Evolutionary conservation across 179 eudicot genomes (phyloP), one percentile per base, ranked within the genome.

Genomic region (Corrigiola litoralis): DNA sequence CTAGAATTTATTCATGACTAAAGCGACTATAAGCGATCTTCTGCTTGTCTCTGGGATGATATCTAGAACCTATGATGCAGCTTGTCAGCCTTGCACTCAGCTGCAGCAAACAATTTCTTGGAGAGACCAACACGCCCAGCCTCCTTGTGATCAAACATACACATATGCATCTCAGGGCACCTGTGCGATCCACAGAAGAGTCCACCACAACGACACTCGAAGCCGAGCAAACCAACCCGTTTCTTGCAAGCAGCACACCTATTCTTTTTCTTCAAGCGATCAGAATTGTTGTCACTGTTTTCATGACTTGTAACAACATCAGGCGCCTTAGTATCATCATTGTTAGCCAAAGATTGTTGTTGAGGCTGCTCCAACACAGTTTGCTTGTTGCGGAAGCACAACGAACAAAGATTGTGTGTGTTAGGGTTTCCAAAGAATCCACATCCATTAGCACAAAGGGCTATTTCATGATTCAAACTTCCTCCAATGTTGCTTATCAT

Each of bases 391-490:
- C 79, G 33, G 61, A 53, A 72, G 38, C 92, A 86, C 66, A 74
- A 73, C n/a, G 88, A 84, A 74, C 88, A 86, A 7, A 82, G 63
- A 14, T 80, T 75, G 61, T 37, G 67, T 6, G 80, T 82, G 58
- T 82, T 58, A 27, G 92, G 44, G 5, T 76, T 42, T 38, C 88
- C 88, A 58, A 71, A 84, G 64, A 81, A 86, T 2, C 87, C 92
- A 41, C 87, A 81, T 27, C 79, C 78, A 71, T 82, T 86, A 33
- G 71, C 76, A 72, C 92, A 86, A 2, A n/a, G n/a, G n/a, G n/a
- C n/a, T n/a, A n/a, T n/a, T n/a, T n/a, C n/a, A n/a, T n/a, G n/a
- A n/a, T n/a, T n/a, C n/a, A n/a, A n/a, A n/a, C n/a, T n/a, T n/a
- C n/a, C n/a, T n/a, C n/a, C n/a, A n/a, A n/a, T n/a, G n/a, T n/a